Percentiles rank a stretch among this genome's conserved stretches.
phyloP scores from a whole-genome alignment of 2,329 filamentous ascomycete species.

The Madurella fahalii region DNA sequence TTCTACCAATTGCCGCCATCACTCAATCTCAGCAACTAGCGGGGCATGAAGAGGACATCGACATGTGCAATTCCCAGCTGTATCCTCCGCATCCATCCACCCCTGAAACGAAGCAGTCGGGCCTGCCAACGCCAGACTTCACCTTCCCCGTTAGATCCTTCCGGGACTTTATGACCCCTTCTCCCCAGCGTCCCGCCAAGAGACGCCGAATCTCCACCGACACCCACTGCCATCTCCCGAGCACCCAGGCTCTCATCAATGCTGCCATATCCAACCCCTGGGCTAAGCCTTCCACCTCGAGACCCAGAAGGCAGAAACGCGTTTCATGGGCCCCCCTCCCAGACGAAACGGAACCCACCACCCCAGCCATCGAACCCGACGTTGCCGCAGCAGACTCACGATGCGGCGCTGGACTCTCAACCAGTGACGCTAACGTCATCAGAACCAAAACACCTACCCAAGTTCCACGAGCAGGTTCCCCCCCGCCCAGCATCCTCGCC shows the following conservation, averaged over 20 bases:
- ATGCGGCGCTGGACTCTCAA: background rate
- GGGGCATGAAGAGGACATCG: constrained; percentile 3
- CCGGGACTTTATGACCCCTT: constrained; percentile 49
- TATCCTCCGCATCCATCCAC: constrained; percentile 26
- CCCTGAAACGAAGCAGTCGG: constrained; percentile 26
- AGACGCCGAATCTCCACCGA: constrained; percentile 23
- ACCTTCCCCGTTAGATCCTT: constrained; percentile 50
- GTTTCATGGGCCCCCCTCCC: constrained; percentile 36
- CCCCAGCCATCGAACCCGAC: background rate
- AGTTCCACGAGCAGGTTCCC: constrained; percentile 34
- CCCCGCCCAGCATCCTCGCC: constrained; percentile 36
- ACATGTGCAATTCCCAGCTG: constrained; percentile 11
- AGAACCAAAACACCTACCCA: background rate
- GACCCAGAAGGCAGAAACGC: constrained; percentile 13
- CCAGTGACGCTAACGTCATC: background rate
- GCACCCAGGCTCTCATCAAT: constrained; percentile 34
- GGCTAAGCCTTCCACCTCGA: constrained; percentile 19
- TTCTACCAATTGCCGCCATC: constrained; percentile 6
- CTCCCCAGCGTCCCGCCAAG: constrained; percentile 36
- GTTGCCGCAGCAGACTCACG: background rate
- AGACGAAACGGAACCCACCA: constrained; percentile 20
- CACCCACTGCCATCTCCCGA: constrained; percentile 26
- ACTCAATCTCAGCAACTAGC: background rate
- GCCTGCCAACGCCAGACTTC: constrained; percentile 42
- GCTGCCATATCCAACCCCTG: constrained; percentile 36